Conservation (phyloP, 208 protist species). For the Acanthamoeba royreba region DNA sequence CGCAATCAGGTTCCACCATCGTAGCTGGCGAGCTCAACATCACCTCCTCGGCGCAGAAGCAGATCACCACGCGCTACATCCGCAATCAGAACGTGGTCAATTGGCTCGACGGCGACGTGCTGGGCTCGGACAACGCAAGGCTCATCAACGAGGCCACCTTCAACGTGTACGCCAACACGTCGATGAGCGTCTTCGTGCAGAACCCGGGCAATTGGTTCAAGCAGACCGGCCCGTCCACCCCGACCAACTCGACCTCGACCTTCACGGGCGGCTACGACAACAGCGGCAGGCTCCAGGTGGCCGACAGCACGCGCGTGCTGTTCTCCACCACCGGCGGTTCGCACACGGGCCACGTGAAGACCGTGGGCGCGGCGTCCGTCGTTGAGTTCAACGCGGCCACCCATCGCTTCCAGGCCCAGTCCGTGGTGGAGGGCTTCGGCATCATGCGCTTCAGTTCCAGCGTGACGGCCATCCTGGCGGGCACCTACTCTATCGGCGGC, state of each 20-base stretch:
- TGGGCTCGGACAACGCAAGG: not conserved
- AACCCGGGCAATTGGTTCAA: slow-evolving; percentile 33
- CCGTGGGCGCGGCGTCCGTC: not conserved
- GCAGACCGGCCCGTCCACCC: not conserved
- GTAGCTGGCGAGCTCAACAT: slow-evolving; percentile 12
- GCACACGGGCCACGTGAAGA: not conserved
- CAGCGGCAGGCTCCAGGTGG: slow-evolving; percentile 23
- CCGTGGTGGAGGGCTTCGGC: not conserved
- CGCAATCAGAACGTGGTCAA: not conserved
- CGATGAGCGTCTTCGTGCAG: not conserved
- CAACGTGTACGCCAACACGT: not conserved
- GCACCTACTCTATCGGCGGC: not conserved
- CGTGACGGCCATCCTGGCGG: slow-evolving; percentile 10
- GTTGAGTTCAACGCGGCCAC: slow-evolving; percentile 8
- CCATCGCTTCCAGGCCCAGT: not conserved
- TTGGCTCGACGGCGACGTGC: slow-evolving; percentile 14
- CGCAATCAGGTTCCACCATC: not conserved
- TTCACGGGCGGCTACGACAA: slow-evolving; percentile 37
- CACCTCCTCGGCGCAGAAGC: not conserved
- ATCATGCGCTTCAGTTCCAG: slow-evolving; percentile 12
- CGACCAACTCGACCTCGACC: not conserved
- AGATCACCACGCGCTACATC: not conserved
- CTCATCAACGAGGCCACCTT: slow-evolving; percentile 14
- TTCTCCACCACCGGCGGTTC: not conserved
- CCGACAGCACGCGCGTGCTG: not conserved